Evolutionary conservation across 129 eudicot genomes (phyloP).

Genomic region (Ambrosia trifida): DNA sequence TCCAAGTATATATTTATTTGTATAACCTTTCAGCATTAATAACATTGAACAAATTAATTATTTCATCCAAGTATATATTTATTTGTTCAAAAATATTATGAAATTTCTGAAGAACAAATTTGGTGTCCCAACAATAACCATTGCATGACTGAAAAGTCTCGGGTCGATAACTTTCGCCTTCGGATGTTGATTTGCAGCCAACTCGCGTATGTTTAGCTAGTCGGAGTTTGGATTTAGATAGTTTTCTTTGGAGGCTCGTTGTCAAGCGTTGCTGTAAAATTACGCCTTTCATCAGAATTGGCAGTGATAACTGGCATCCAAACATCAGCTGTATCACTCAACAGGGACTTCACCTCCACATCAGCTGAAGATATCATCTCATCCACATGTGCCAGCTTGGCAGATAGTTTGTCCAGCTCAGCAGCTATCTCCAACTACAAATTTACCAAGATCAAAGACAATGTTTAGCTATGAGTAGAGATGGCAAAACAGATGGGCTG

Average conservation of each 20-base stretch:
- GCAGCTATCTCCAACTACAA: conserved; percentile 71
- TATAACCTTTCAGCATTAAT: no score
- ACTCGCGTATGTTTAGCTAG: not conserved
- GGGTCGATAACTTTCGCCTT: not conserved
- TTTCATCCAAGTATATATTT: not conserved
- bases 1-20: no score
- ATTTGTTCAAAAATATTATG: not conserved
- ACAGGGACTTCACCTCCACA: conserved; percentile 69
- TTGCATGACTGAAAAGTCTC: not conserved
- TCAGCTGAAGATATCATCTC: conserved; percentile 91
- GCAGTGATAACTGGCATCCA: conserved; percentile 98
- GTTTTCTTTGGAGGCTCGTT: conserved; percentile 14
- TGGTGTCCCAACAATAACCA: not conserved
- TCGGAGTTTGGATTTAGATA: not conserved
- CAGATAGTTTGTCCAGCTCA: conserved; percentile 81
- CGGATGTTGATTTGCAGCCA: conserved; percentile 6
- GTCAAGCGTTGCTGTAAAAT: conserved; percentile 48
- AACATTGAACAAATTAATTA: no score
- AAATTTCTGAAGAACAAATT: not conserved
- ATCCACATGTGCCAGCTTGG: conserved; percentile 81
- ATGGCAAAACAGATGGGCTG: not conserved
- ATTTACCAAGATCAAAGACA: not conserved
- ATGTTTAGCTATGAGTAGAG: not conserved
- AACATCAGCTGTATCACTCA: conserved; percentile 88
- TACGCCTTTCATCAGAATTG: conserved; percentile 72